Evolutionary conservation across 2,329 filamentous ascomycete species (phyloP), one percentile per base, ranked within the genome.

Genomic region (Cladosporium sp.): DNA sequence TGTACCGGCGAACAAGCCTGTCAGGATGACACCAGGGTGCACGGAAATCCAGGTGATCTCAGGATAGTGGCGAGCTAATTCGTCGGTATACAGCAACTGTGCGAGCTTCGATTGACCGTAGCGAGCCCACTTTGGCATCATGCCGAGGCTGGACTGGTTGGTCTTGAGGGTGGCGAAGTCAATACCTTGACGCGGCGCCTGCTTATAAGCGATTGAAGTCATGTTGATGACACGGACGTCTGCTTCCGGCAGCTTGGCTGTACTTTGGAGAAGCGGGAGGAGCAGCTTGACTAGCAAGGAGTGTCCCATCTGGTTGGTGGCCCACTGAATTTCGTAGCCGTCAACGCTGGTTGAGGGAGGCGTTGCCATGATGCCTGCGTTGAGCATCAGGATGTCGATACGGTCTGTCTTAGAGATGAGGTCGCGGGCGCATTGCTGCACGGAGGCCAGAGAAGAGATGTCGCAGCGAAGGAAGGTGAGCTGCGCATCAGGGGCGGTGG

Each of bases 41-140:
- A 80, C 60, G 0, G 73, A 63, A 3, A 76, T 69, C 7, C 67
- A 64, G 1, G 67, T 71, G 20, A 80, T 69, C 7, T 65, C 60
- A 0, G 75, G 72, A 51, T 78, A 73, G 11, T 68, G 71, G 36
- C 67, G 62, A 1, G 76, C 73, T 3, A 82, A 64, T 51, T 76
- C 72, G 8, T 67, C 65, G 3, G 75, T 70, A 64, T 75, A 79
- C 2, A 80, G 68, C 4, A 81, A 64, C 60, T 80, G 77, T 0
- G 80, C 80, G 2, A 82, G 67, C 63, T 82, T 82, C 49, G 72
- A 75, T 61, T 80, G 76, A 0, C 75, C 78, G 61, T 78, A 78
- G 14, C 73, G 68, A 5, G 61, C 60, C 69, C 73, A 75, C 8
- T 67, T 61, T 19, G 72, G 65, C 38, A 60, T 54, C n/a, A 37